Evolutionary conservation across 225 moss, liverwort and hornwort species (phyloP), one percentile per base, ranked within the genome.

Genomic region (Marchantia polymorpha): DNA sequence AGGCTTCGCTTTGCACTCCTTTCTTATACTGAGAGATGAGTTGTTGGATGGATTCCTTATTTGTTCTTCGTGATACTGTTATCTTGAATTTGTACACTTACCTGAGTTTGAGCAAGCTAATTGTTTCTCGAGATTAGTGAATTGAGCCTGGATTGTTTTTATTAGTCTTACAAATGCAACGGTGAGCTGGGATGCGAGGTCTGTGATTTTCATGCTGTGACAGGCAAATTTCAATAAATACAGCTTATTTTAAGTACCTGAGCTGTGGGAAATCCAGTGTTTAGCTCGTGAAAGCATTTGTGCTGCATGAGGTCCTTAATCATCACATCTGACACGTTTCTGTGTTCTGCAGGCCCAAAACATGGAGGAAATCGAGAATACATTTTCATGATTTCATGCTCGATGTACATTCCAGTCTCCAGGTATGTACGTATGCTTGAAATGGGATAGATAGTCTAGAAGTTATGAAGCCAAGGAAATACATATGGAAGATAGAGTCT

Each of bases 311-410:
- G 51, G 22, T 14, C 46, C 3, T 39, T 47, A n/a, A 54, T 7
- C 15, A 0, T 17, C 54, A 23, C 19, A 27, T 53, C n/a, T 23
- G 52, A 73, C 52, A 61, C 46, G 3, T 61, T 39, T 30, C 4
- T 55, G 10, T 68, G 39, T 31, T 73, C 78, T 88, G 71, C 86
- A 94, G 94, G 31, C 93, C 92, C 29, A 86, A 84, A 65, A 87
- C 80, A n/a, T 95, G 95, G 95, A 84, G 92, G 81, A 95, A 93
- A 78, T 77, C 83, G 81, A 87, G 92, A 85, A 92, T 92, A 50
- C 95, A 95, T 78, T 95, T 93, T 82, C 93, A 95, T 80, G 95
- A 95, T 81, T 95, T 95, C 56, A 95, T 95, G 93, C 86, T 95
- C 47, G 90, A 85, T 75, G 91, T 95, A 30, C 95, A 95, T 74